Base-by-base conservation (phyloP, 495 filamentous ascomycete species). In the Gamarada debralockiae region DNA sequence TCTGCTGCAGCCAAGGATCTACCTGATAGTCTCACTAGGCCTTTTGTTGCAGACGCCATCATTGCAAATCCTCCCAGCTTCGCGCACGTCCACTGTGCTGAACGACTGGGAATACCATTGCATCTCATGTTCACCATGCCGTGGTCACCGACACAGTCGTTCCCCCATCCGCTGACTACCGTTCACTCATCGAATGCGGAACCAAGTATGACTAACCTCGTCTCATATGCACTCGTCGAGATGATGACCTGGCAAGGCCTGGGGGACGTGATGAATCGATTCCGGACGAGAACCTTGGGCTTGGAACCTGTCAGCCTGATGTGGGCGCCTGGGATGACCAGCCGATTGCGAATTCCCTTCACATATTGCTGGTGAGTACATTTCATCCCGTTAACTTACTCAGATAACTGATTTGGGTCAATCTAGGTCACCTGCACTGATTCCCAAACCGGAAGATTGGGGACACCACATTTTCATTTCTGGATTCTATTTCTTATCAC, bases 231-330 rank as follows among this genome's bases (percentile, higher is more conserved):
- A 7, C 62, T 90, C 23, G 79, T 92, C 9, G 86, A 92, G 50
- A 77, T 85, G 72, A 80, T 92, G 76, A 81, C 82, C 37, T 89
- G 85, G 85, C 84, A 90, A 62, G 86, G 86, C 7, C 70, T 89
- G 2, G 86, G 86, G 10, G 85, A 87, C 57, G 65, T 90, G 5
- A 78, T 89, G 55, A 90, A 90, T 61, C 71, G 77, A 12, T 87
- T 87, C 56, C 74, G 86, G 10, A 74, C 76, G 40, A 76, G 78
- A 46, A 74, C 73, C 15, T 68, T 89, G 3, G 79, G 78, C 13
- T 70, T 89, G 6, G 81, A 86, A 48, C 80, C 83, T 2, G 72
- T 89, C 17, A 79, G 77, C 50, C 67, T 81, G 0, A 73, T 83
- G 18, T 81, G 78, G 69, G 86, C 81, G 0, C 84, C 87, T 6